These are phyloP conservation scores for Breynia disticha DNA, from an alignment of 441 rosid species.

Conservation along the genomic window DNA sequence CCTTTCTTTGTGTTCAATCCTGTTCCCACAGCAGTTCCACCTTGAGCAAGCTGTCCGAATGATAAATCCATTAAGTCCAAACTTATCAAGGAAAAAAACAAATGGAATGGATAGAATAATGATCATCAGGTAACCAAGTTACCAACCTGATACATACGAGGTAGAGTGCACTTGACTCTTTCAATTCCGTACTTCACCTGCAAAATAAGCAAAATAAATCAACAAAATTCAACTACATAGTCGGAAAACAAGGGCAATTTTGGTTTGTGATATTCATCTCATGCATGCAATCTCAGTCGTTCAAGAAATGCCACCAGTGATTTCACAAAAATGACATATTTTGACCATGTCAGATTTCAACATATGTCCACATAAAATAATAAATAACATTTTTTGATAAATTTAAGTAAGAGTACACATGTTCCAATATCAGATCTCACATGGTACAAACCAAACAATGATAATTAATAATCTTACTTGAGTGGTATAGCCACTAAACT, in stretches of 20 bases:
- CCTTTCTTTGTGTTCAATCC: conserved; percentile 96
- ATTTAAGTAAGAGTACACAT: no score
- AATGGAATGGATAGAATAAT: not conserved
- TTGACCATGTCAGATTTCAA: no score
- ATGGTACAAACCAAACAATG: not conserved
- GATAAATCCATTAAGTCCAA: conserved; percentile 4
- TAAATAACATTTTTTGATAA: no score
- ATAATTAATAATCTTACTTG: conserved; percentile 40
- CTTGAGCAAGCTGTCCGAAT: conserved; percentile 88
- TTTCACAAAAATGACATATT: no score
- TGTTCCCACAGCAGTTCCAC: conserved; percentile 98
- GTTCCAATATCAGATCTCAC: no score
- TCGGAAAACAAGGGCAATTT: no score
- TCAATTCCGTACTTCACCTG: conserved; percentile 78
- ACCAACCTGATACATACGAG: conserved; percentile 80
- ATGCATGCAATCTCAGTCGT: no score
- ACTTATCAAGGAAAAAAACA: not conserved
- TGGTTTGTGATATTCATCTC: no score
- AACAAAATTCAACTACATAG: conserved; percentile 1
- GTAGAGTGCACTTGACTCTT: conserved; percentile 55
- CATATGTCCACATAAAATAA: no score
- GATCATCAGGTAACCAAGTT: conserved; percentile 8
- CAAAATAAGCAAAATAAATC: conserved; percentile 9
- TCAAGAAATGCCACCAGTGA: no score
- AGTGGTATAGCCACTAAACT: conserved; percentile 90